Evolutionary conservation across 106 monocot species (phyloP).

Genomic region (Dioscorea dumetorum): DNA sequence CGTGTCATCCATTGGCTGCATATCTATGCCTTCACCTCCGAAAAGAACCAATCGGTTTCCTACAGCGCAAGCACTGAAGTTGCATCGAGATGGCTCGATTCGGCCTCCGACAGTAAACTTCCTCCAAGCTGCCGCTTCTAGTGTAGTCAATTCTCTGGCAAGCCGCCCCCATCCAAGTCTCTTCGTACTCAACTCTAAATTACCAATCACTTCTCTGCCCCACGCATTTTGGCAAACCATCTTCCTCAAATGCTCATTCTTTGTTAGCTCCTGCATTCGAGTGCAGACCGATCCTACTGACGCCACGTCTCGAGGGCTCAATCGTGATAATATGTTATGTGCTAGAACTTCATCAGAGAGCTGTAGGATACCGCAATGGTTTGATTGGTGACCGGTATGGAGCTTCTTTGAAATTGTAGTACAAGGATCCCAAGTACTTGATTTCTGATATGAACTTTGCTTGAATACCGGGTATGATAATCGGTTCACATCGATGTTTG

Average conservation of each 20-base stretch:
- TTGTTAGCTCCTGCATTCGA: slow-evolving; percentile 65
- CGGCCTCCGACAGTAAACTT: slow-evolving; percentile 83
- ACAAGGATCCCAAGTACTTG: slow-evolving; percentile 11
- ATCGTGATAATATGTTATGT: slow-evolving; percentile 75
- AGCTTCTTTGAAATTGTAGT: slow-evolving; percentile 12
- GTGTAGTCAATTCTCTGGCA: slow-evolving; percentile 77
- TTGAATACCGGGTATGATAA: slow-evolving; percentile 86
- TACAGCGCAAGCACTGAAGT: slow-evolving; percentile 89
- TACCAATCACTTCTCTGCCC: slow-evolving; percentile 71
- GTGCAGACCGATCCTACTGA: slow-evolving; percentile 85
- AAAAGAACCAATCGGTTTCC: slow-evolving; percentile 87
- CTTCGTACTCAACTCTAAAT: slow-evolving; percentile 57
- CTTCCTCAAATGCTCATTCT: slow-evolving; percentile 75
- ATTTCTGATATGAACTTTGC: slow-evolving; percentile 30
- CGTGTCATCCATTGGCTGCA: slow-evolving; percentile 97
- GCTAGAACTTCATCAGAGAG: slow-evolving; percentile 92
- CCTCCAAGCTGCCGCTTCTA: slow-evolving; percentile 83
- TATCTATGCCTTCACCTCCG: slow-evolving; percentile 89
- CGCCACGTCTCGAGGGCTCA: slow-evolving; percentile 80
- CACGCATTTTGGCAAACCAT: slow-evolving; percentile 93
- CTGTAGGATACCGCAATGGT: slow-evolving; percentile 52
- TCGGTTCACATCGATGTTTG: slow-evolving; percentile 53
- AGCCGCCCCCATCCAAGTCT: slow-evolving; percentile 80
- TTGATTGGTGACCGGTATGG: slow-evolving; percentile 3
- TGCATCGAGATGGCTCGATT: slow-evolving; percentile 86